Percentiles rank a stretch among this genome's conserved stretches.
Conservation (phyloP, 106 monocot species). For the Dendrobium nobile region DNA sequence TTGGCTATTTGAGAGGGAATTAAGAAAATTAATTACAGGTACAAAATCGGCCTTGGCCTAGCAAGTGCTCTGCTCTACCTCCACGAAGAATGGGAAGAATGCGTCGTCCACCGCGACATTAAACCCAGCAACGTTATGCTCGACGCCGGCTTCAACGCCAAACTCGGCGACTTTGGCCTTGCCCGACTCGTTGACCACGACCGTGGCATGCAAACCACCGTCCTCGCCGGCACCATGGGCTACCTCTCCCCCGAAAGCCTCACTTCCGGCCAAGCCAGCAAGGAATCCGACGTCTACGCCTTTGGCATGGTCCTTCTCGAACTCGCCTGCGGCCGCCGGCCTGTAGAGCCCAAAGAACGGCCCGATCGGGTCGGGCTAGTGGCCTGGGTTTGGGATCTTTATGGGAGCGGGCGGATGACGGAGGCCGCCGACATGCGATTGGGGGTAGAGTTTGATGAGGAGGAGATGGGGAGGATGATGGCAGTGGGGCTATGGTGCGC, state of each 20-base stretch:
- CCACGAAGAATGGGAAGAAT: constrained; percentile 50
- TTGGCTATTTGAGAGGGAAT: too few species aligned
- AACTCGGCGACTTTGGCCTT: constrained; percentile 23
- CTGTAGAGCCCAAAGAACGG: constrained; percentile 1
- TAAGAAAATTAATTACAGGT: constrained; percentile 12
- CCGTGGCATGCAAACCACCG: constrained; percentile 17
- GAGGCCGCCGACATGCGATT: constrained; percentile 13
- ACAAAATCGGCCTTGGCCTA: constrained; percentile 31
- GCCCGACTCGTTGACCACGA: constrained; percentile 19
- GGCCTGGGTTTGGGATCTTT: constrained; percentile 15
- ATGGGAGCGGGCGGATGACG: constrained; percentile 6
- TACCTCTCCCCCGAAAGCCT: constrained; percentile 19
- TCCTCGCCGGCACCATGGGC: constrained; percentile 19
- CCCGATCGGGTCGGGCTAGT: background rate
- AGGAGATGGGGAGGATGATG: constrained; percentile 15
- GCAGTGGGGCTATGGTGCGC: constrained; percentile 21
- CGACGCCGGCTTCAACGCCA: constrained; percentile 15
- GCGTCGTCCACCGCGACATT: constrained; percentile 42
- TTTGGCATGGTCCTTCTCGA: constrained; percentile 24
- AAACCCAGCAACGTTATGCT: constrained; percentile 29
- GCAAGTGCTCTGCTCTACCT: constrained; percentile 52
- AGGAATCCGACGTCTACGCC: constrained; percentile 25
- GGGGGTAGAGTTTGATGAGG: background rate
- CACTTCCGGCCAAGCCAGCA: constrained; percentile 8
- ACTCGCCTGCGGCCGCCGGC: constrained; percentile 9